Conservation (phyloP, 2,329 filamentous ascomycete species). For the Diaporthe aspalathi region DNA sequence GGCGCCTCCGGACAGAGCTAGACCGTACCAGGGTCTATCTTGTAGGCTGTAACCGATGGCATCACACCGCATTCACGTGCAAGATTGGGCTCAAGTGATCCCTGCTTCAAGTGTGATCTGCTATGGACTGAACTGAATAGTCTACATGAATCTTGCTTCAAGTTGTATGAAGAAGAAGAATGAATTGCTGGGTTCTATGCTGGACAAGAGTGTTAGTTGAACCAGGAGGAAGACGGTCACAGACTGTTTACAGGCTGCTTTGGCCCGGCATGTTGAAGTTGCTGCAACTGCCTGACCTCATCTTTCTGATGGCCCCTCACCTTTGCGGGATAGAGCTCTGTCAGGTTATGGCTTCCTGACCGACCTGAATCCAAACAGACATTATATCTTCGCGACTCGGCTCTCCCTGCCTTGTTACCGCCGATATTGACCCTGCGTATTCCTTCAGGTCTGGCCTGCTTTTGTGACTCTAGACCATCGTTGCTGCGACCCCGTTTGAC, state of each 20-base stretch:
- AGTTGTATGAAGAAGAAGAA: too few relatives aligned
- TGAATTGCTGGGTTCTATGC: not conserved
- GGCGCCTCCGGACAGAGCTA: not conserved
- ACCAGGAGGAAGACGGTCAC: not conserved
- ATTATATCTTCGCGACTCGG: not conserved
- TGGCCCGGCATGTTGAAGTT: not conserved
- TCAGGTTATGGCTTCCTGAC: not conserved
- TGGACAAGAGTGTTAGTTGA: not conserved
- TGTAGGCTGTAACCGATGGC: not conserved
- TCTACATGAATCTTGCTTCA: not conserved
- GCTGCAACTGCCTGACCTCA: slow-evolving; percentile 14
- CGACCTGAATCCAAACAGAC: not conserved
- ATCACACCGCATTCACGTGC: slow-evolving; percentile 4
- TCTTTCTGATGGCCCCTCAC: not conserved
- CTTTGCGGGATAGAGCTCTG: not conserved
- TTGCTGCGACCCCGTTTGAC: not conserved
- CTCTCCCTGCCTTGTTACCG: not conserved
- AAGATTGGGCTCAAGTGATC: not conserved
- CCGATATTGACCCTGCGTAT: not conserved
- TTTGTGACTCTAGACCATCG: not conserved
- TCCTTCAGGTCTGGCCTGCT: not conserved
- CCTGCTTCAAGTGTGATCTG: not conserved
- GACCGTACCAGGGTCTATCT: not conserved
- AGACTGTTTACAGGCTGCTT: too few relatives aligned
- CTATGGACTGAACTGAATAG: not conserved